Percentiles rank a stretch among this genome's conserved stretches.
phyloP scores from a whole-genome alignment of 2,329 filamentous ascomycete genomes.

The Amauroascus niger region DNA sequence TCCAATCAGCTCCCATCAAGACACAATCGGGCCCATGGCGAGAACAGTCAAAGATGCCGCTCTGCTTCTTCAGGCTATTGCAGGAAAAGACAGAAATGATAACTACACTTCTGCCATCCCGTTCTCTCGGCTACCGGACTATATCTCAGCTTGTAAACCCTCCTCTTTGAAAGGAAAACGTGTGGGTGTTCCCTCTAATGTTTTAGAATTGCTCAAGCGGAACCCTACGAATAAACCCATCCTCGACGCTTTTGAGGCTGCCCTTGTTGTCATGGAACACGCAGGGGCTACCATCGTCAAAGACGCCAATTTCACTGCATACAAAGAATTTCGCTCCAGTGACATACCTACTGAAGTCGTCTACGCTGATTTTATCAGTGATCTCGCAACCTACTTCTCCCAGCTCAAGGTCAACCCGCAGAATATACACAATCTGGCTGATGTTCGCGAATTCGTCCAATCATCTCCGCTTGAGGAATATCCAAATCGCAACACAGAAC shows the following conservation, averaged over 20 bases:
- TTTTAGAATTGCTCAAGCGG: constrained; percentile 30
- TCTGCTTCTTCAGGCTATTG: constrained; percentile 50
- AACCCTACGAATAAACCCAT: constrained; percentile 21
- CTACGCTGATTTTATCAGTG: constrained; percentile 48
- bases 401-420: constrained; percentile 50
- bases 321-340: constrained; percentile 36
- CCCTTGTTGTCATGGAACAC: constrained; percentile 43
- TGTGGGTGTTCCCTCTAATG: constrained; percentile 55
- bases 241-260: constrained; percentile 47
- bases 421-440: constrained; percentile 43
- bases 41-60: constrained; percentile 51
- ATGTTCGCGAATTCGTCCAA: constrained; percentile 49
- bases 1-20: constrained; percentile 50
- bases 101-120: constrained; percentile 54
- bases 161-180: constrained; percentile 47
- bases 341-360: constrained; percentile 37
- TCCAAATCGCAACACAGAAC: constrained; percentile 48
- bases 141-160: constrained; percentile 49
- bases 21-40: constrained; percentile 50
- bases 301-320: constrained; percentile 50
- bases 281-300: constrained; percentile 54
- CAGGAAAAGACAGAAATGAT: constrained; percentile 43
- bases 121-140: constrained; percentile 46
- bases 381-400: constrained; percentile 48
- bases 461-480: constrained; percentile 47